Evolutionary conservation across 495 filamentous ascomycete genomes (phyloP).

Genomic region (Chlorociboria aeruginascens): DNA sequence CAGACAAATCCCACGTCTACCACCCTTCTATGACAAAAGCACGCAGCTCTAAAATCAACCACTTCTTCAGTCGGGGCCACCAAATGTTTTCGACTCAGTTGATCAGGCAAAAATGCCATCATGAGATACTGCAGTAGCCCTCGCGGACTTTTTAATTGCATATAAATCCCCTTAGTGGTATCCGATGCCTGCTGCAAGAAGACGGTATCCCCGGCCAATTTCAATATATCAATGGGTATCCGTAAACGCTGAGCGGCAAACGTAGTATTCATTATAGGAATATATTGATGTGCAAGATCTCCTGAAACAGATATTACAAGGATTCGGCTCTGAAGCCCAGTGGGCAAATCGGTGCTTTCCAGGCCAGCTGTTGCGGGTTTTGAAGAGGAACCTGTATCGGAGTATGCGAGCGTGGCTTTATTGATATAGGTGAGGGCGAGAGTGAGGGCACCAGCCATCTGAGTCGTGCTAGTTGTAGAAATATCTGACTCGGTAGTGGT

Average conservation of each 20-base stretch:
- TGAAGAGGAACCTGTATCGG: constrained; percentile 18
- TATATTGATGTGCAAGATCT: constrained; percentile 81
- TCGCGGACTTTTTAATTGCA: constrained; percentile 51
- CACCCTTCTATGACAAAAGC: constrained; percentile 88
- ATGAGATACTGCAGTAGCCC: constrained; percentile 85
- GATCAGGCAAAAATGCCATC: constrained; percentile 84
- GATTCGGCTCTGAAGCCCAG: constrained; percentile 67
- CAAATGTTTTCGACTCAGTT: constrained; percentile 49
- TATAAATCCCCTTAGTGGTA: constrained; percentile 80
- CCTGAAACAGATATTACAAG: constrained; percentile 72
- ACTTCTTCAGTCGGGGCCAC: constrained; percentile 69
- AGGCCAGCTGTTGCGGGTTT: constrained; percentile 22
- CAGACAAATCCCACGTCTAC: constrained; percentile 92
- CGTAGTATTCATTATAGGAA: constrained; percentile 94
- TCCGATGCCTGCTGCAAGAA: constrained; percentile 91
- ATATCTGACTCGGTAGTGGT: constrained; percentile 50
- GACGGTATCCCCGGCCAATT: constrained; percentile 75
- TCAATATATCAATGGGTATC: constrained; percentile 83
- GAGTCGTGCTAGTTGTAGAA: constrained; percentile 51
- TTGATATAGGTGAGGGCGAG: constrained; percentile 84
- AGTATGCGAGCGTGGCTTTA: constrained; percentile 32
- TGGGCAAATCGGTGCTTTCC: constrained; percentile 21
- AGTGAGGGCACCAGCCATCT: constrained; percentile 84
- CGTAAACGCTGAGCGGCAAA: constrained; percentile 81
- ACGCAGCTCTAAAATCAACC: constrained; percentile 93